phyloP scores from a whole-genome alignment of 306 rosid genomes.

The Acacia confusa region DNA sequence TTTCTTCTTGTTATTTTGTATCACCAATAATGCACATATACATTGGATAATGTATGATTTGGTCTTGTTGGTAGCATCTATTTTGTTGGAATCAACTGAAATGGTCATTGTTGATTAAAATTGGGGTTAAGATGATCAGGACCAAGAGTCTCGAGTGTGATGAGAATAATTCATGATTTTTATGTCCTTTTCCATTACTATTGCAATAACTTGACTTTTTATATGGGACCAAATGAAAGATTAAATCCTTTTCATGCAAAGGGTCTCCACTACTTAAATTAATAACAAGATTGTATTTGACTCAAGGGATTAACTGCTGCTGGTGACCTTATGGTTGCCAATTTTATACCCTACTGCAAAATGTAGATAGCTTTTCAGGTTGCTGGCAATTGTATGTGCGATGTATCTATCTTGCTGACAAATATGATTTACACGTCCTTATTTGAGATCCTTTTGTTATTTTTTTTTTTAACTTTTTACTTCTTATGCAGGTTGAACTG shows the following conservation, averaged over 20 bases:
- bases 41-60: neutral
- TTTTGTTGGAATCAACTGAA: neutral
- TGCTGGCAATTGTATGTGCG: slow-evolving; percentile 15
- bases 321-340: neutral
- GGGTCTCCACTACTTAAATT: neutral
- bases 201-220: slow-evolving; percentile 18
- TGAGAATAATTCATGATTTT: slow-evolving; percentile 10
- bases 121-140: neutral
- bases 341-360: neutral
- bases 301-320: neutral
- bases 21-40: neutral
- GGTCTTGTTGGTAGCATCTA: neutral
- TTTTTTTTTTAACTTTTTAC: neutral
- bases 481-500: slow-evolving; percentile 58
- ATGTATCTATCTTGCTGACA: slow-evolving; percentile 1
- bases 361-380: slow-evolving; percentile 8
- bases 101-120: neutral
- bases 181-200: neutral
- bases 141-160: neutral
- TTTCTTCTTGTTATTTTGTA: no score
- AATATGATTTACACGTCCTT: neutral
- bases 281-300: slow-evolving; percentile 1
- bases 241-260: neutral
- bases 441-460: neutral
- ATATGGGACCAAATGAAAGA: neutral